phyloP scores from a whole-genome alignment of 768 basidiomycete species.

The Exidia glandulosa region DNA sequence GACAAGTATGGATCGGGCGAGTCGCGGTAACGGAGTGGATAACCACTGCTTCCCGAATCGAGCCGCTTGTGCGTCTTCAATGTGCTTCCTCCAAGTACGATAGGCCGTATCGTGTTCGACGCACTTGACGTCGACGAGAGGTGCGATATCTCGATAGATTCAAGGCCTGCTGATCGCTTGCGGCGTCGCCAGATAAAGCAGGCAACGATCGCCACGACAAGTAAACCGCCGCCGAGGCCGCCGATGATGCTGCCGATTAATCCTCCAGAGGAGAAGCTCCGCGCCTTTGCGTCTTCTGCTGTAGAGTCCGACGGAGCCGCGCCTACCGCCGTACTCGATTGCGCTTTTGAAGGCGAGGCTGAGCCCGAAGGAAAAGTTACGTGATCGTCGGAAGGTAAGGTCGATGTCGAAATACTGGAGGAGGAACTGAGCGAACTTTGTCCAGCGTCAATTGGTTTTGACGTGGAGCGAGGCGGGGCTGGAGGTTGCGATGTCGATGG shows the following conservation, averaged over 20 bases:
- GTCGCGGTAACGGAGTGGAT: too few species aligned
- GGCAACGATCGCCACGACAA: neutral
- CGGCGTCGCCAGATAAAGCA: neutral
- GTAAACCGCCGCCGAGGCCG: neutral
- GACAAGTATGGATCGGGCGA: neutral
- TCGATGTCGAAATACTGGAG: too few species aligned
- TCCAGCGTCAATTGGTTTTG: too few species aligned
- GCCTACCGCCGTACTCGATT: too few species aligned
- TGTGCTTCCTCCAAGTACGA: neutral
- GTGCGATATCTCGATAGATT: neutral
- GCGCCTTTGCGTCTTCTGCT: too few species aligned
- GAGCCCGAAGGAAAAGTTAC: too few species aligned
- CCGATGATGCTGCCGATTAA: neutral
- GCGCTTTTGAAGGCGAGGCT: too few species aligned
- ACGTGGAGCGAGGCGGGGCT: too few species aligned
- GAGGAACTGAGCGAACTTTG: too few species aligned
- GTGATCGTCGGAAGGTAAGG: too few species aligned
- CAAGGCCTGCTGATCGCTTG: neutral
- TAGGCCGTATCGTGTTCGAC: neutral
- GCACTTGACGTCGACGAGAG: neutral
- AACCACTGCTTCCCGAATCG: neutral
- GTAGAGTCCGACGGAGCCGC: too few species aligned
- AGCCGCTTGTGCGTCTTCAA: neutral
- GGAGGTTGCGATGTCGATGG: too few species aligned
- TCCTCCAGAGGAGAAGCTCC: neutral